phyloP scores from a whole-genome alignment of 1,284 basidiomycete species.

The Papiliotrema laurentii region DNA sequence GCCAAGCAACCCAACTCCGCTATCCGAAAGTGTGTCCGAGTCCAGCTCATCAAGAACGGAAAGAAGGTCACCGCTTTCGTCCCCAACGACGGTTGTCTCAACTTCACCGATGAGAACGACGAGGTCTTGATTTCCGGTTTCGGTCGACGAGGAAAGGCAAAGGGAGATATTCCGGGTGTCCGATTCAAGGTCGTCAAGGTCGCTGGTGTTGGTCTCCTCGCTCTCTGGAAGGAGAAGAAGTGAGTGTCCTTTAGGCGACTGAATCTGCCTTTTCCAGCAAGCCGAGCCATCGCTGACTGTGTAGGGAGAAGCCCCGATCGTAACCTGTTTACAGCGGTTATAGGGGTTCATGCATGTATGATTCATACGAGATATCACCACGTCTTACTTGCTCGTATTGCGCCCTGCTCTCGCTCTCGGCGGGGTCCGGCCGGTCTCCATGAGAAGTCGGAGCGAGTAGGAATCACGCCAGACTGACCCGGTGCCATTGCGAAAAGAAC shows the following conservation, averaged over 20 bases:
- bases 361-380: slow-evolving; percentile 4
- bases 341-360: slow-evolving; percentile 4
- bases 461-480: too few relatives aligned
- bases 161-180: slow-evolving; percentile 59
- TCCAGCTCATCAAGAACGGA: slow-evolving; percentile 99
- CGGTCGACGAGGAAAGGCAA: slow-evolving; percentile 95
- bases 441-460: too few relatives aligned
- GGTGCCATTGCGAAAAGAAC: too few relatives aligned
- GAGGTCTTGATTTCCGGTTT: slow-evolving; percentile 99
- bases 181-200: slow-evolving; percentile 99
- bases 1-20: slow-evolving; percentile 93
- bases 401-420: too few relatives aligned
- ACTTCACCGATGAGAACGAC: slow-evolving; percentile 97
- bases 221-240: slow-evolving; percentile 98
- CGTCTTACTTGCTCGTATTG: neutral
- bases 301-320: slow-evolving; percentile 84
- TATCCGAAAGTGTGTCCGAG: slow-evolving; percentile 99
- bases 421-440: too few relatives aligned
- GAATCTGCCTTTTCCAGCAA: neutral
- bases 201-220: slow-evolving; percentile 95
- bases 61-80: slow-evolving; percentile 97
- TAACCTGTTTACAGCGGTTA: slow-evolving; percentile 48
- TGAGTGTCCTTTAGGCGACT: slow-evolving; percentile 50
- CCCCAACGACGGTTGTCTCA: slow-evolving; percentile 95
- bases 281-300: slow-evolving; percentile 4